Percentiles rank a stretch among this genome's conserved stretches.
phyloP scores from a whole-genome alignment of 768 basidiomycete species.

The Phallus indusiatus region DNA sequence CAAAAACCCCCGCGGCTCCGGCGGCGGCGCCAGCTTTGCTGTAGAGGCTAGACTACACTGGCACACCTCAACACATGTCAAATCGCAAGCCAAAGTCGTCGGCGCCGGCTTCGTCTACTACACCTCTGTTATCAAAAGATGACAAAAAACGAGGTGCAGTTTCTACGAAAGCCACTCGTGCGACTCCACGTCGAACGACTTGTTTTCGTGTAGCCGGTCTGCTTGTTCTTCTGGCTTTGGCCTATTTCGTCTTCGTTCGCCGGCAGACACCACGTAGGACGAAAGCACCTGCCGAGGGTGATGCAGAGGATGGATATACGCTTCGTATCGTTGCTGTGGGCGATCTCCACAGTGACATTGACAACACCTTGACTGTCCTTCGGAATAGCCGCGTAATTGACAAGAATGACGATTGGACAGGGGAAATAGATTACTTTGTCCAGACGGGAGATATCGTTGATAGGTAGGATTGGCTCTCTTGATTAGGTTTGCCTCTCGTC shows the following conservation, averaged over 20 bases:
- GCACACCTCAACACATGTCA: background rate
- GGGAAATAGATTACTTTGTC: constrained; percentile 75
- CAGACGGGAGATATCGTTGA: constrained; percentile 97
- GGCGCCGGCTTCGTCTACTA: background rate
- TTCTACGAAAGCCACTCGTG: background rate
- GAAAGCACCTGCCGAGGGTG: background rate
- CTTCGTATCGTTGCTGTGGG: constrained; percentile 77
- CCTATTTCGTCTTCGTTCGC: background rate
- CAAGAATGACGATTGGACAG: constrained; percentile 67
- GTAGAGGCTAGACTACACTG: too few relatives aligned
- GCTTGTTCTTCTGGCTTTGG: background rate
- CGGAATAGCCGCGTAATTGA: constrained; percentile 74
- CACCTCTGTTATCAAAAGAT: background rate
- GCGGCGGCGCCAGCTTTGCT: too few relatives aligned
- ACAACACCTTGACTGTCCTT: constrained; percentile 71
- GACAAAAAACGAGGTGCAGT: background rate
- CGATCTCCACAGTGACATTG: constrained; percentile 84
- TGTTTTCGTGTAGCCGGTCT: background rate
- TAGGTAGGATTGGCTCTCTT: constrained; percentile 38
- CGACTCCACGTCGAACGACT: background rate
- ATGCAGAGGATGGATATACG: constrained; percentile 15
- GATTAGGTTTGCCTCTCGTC: background rate
- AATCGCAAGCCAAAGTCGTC: background rate
- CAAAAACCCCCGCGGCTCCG: too few relatives aligned
- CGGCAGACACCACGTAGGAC: background rate